These are phyloP conservation scores for Dioscorea zingiberensis DNA, from an alignment of 106 monocot genomes.

Conservation along the genomic window DNA sequence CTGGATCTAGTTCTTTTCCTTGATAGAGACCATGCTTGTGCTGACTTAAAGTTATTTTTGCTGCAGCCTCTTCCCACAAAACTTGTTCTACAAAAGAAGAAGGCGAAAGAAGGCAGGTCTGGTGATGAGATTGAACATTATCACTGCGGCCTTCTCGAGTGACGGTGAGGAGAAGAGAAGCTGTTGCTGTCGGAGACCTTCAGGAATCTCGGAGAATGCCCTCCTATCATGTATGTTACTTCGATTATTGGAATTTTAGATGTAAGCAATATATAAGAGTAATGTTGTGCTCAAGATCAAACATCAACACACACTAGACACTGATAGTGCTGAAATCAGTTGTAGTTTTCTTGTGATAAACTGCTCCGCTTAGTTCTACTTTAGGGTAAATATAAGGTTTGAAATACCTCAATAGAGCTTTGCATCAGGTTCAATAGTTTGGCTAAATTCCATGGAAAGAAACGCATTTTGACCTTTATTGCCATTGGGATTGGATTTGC, in stretches of 20 bases:
- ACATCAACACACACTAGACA: not conserved
- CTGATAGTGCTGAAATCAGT: not conserved
- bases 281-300: not conserved
- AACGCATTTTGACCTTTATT: too few species aligned
- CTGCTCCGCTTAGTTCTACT: not conserved
- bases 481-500: too few species aligned
- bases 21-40: constrained; percentile 7
- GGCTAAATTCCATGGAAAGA: too few species aligned
- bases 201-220: constrained; percentile 32
- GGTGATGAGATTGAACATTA: constrained; percentile 75
- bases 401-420: too few species aligned
- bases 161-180: constrained; percentile 60
- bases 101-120: constrained; percentile 88
- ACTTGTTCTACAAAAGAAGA: constrained; percentile 82
- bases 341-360: not conserved
- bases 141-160: constrained; percentile 80
- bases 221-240: constrained; percentile 40
- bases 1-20: not conserved
- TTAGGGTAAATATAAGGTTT: too few species aligned
- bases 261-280: not conserved
- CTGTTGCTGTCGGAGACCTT: constrained; percentile 37
- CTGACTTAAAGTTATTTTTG: not conserved
- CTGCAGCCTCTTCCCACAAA: constrained; percentile 89
- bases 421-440: too few species aligned
- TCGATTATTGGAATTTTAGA: not conserved